Evolutionary conservation across 352 stramenopile genomes (phyloP).

Genomic region (Globisporangium barbulae): DNA sequence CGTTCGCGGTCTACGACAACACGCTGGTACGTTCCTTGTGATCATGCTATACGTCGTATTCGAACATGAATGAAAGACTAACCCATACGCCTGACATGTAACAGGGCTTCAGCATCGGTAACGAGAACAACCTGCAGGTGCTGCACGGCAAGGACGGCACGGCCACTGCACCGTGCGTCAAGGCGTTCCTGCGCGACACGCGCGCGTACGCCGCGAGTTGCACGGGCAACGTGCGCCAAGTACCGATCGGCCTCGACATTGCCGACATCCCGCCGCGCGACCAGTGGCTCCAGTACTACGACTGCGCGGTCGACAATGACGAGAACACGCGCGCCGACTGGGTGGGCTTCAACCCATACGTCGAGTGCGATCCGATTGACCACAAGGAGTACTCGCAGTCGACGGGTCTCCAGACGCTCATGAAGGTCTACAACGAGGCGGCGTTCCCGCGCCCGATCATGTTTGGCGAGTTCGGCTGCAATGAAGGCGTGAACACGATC

Average conservation of each 20-base stretch:
- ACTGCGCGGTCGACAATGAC: conserved; percentile 45
- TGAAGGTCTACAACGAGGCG: conserved; percentile 49
- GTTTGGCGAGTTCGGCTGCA: conserved; percentile 79
- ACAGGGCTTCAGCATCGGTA: conserved; percentile 58
- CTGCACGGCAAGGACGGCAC: conserved; percentile 32
- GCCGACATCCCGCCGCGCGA: conserved; percentile 59
- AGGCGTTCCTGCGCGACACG: conserved; percentile 64
- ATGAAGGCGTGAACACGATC: conserved; percentile 57
- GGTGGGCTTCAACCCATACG: conserved; percentile 49
- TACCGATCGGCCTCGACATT: conserved; percentile 72
- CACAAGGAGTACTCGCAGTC: conserved; percentile 55
- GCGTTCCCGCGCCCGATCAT: conserved; percentile 58
- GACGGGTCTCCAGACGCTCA: conserved; percentile 55
- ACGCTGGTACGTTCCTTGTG: conserved; percentile 20
- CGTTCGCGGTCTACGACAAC: conserved; percentile 74
- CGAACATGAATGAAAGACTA: not conserved
- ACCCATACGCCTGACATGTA: not conserved
- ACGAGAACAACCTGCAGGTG: conserved; percentile 65
- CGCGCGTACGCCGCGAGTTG: conserved; percentile 48
- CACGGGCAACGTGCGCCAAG: conserved; percentile 34
- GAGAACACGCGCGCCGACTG: conserved; percentile 53
- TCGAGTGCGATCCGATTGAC: conserved; percentile 53
- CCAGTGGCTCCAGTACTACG: conserved; percentile 73
- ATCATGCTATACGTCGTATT: not conserved
- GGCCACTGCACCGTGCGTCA: conserved; percentile 60